phyloP scores from a whole-genome alignment of 192 early-diverging fungal genomes.

The Thoreauomyces humboldtii region DNA sequence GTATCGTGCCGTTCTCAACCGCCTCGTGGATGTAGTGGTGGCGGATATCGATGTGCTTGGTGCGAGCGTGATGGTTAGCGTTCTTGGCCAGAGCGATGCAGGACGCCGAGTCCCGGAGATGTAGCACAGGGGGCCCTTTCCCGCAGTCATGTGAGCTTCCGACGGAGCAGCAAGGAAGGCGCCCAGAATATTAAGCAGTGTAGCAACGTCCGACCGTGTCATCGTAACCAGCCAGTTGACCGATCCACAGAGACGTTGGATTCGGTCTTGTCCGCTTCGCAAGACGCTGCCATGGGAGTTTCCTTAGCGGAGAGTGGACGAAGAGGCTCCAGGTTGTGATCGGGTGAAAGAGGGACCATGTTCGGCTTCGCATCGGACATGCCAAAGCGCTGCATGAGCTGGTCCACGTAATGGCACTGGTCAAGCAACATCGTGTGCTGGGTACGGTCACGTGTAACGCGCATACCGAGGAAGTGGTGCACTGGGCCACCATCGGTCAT shows the following conservation, averaged over 20 bases:
- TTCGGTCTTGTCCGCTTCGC: background rate
- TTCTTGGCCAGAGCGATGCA: conserved; percentile 19
- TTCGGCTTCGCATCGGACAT: background rate
- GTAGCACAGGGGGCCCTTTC: background rate
- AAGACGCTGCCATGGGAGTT: no score
- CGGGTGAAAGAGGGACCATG: no score
- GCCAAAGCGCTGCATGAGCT: background rate
- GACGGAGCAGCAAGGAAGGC: background rate
- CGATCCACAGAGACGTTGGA: background rate
- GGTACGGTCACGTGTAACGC: background rate
- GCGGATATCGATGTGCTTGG: conserved; percentile 40
- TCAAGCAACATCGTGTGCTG: background rate
- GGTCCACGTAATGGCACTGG: background rate
- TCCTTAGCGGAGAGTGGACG: no score
- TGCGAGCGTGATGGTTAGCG: conserved; percentile 14
- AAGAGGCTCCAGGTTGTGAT: no score
- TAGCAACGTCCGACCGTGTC: conserved; percentile 21
- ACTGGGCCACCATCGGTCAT: conserved; percentile 1
- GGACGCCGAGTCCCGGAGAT: background rate
- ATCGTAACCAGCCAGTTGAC: conserved; percentile 15
- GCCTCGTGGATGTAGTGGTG: conserved; percentile 30
- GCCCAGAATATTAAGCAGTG: background rate
- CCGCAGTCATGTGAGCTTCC: background rate
- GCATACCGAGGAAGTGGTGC: background rate
- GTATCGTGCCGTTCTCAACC: conserved; percentile 11